Percentiles rank a stretch among this genome's conserved stretches.
Conservation (phyloP, 176 grass and related monocot genomes). For the Triticum urartu region DNA sequence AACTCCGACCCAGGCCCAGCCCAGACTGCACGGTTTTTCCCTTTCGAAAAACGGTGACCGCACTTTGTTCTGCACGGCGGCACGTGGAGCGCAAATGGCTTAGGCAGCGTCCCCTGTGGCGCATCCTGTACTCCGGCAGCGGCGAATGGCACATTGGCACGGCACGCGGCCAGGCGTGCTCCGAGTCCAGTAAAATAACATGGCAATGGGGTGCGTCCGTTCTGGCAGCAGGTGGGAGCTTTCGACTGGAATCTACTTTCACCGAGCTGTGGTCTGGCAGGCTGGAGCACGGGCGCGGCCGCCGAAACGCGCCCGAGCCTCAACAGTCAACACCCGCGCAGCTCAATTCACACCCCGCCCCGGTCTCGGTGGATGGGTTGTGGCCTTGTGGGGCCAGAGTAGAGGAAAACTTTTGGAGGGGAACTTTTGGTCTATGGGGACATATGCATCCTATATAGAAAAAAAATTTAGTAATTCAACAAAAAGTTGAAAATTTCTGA, state of each 20-base stretch:
- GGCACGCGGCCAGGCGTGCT: neutral
- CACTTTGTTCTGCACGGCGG: neutral
- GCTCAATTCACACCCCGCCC: constrained; percentile 3
- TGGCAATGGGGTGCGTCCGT: neutral
- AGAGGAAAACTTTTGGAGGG: too few species aligned
- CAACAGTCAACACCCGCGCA: too few species aligned
- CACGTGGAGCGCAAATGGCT: constrained; percentile 13
- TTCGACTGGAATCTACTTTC: neutral
- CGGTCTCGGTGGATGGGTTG: neutral
- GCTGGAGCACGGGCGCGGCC: neutral
- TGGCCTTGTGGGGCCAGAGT: neutral
- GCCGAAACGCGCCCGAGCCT: neutral
- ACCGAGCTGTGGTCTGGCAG: neutral
- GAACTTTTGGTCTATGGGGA: too few species aligned
- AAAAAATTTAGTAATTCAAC: too few species aligned
- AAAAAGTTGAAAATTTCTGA: too few species aligned
- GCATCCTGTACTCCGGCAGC: neutral
- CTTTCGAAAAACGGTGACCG: too few species aligned
- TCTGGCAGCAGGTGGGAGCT: neutral
- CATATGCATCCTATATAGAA: too few species aligned
- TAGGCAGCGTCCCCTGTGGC: neutral
- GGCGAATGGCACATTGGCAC: neutral
- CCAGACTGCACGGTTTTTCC: neutral
- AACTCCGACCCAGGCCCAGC: neutral
- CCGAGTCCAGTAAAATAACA: neutral